Percentiles rank a stretch among this genome's conserved stretches.
Conservation (phyloP, 148 eudicot species). For the Persicaria tinctoria region DNA sequence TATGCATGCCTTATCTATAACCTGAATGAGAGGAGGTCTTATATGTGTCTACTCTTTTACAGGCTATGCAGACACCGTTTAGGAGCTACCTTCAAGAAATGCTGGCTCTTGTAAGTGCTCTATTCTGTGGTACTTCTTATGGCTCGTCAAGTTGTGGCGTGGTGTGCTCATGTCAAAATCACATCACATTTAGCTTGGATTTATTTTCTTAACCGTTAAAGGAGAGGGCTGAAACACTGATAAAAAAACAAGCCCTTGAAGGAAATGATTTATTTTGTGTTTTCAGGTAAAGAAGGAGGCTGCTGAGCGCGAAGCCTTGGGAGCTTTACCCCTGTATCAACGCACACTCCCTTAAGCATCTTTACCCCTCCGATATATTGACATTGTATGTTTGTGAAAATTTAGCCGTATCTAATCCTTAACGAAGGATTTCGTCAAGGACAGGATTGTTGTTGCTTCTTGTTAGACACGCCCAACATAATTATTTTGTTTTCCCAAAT, state of each 20-base stretch:
- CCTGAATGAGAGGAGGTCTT: background rate
- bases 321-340: conserved; percentile 64
- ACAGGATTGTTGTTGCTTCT: background rate
- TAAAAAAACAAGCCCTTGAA: background rate
- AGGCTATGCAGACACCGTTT: conserved; percentile 96
- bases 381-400: background rate
- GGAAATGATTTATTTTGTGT: background rate
- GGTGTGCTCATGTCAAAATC: background rate
- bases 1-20: background rate
- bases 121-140: background rate
- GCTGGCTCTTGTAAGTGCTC: conserved; percentile 69
- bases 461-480: background rate
- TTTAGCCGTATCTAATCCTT: background rate
- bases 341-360: conserved; percentile 47
- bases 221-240: too few relatives aligned
- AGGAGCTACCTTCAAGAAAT: conserved; percentile 85
- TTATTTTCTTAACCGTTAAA: background rate
- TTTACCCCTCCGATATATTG: background rate
- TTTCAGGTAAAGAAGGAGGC: conserved; percentile 52
- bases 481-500: background rate
- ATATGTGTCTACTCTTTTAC: conserved; percentile 13
- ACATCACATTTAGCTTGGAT: background rate
- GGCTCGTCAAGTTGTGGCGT: background rate
- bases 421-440: too few relatives aligned
- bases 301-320: conserved; percentile 72